Percentiles rank a stretch among this genome's conserved stretches.
phyloP scores from a whole-genome alignment of 2,329 filamentous ascomycete genomes.

The Tothia fuscella region DNA sequence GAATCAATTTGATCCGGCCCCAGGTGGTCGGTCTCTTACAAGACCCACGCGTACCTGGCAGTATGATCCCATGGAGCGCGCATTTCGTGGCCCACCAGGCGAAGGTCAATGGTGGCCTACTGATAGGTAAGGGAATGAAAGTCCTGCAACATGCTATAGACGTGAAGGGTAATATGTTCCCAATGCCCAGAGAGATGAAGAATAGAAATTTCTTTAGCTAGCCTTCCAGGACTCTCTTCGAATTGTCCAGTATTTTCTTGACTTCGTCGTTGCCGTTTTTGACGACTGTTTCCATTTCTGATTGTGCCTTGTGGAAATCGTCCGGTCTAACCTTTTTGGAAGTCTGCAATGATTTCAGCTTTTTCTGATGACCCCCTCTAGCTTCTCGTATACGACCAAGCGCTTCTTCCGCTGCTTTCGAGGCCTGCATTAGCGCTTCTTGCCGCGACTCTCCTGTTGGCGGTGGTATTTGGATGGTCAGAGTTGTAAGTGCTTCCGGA shows the following conservation, averaged over 20 bases:
- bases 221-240: slow-evolving; percentile 37
- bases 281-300: slow-evolving; percentile 38
- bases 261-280: slow-evolving; percentile 36
- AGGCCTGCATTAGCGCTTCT: slow-evolving; percentile 26
- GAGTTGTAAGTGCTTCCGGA: slow-evolving; percentile 35
- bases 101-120: no score
- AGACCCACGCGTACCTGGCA: no score
- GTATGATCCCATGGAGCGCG: no score
- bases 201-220: no score
- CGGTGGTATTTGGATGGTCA: slow-evolving; percentile 44
- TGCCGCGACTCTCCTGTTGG: slow-evolving; percentile 45
- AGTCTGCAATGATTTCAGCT: slow-evolving; percentile 31
- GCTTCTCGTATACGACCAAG: slow-evolving; percentile 30
- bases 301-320: slow-evolving; percentile 36
- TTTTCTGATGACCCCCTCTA: slow-evolving; percentile 37
- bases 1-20: no score
- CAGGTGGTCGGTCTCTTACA: no score
- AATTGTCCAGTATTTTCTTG: slow-evolving; percentile 36
- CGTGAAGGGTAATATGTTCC: no score
- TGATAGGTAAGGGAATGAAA: no score
- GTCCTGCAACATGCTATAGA: no score
- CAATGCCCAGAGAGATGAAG: no score
- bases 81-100: no score
- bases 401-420: slow-evolving; percentile 31
- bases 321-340: slow-evolving; percentile 33